A percentile compares a stretch with the other conserved stretches of the same genome.
Conservation (phyloP, 495 filamentous ascomycete species). For the Schizothecium vesticola region DNA sequence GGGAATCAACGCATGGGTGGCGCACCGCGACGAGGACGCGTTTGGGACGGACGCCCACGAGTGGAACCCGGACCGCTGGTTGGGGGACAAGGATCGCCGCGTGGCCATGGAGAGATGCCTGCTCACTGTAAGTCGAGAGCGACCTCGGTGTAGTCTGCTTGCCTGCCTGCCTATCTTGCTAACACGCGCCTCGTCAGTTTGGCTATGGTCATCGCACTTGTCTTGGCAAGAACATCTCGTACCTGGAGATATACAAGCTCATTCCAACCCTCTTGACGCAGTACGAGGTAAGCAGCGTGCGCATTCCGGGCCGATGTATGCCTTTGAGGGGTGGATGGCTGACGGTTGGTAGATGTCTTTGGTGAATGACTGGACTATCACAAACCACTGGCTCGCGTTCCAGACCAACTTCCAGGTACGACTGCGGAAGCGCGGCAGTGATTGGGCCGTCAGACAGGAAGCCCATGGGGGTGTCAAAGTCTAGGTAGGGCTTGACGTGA, state of each 20-base stretch:
- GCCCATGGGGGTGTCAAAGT: not conserved
- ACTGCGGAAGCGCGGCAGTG: constrained; percentile 6
- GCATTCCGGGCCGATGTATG: not conserved
- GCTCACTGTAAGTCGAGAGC: constrained; percentile 8
- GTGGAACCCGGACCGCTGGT: constrained; percentile 52
- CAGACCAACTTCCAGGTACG: constrained; percentile 7
- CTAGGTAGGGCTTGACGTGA: not conserved
- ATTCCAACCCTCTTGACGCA: constrained; percentile 13
- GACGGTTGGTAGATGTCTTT: constrained; percentile 4
- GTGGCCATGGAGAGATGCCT: constrained; percentile 32
- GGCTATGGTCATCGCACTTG: constrained; percentile 35
- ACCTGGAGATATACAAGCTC: constrained; percentile 45
- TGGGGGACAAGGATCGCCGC: constrained; percentile 29
- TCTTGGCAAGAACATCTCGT: constrained; percentile 34
- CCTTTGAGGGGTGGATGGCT: not conserved
- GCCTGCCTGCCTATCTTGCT: not conserved
- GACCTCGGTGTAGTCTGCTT: not conserved
- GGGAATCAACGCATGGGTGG: constrained; percentile 36
- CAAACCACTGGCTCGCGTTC: constrained; percentile 12
- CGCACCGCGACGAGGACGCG: constrained; percentile 31
- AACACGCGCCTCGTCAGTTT: constrained; percentile 22
- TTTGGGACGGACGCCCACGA: constrained; percentile 36
- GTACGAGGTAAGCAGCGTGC: constrained; percentile 3
- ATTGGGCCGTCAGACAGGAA: not conserved
- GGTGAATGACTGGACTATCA: constrained; percentile 8